A percentile compares a stretch with the other conserved stretches of the same genome.
Evolutionary conservation across 345 rosid genomes (phyloP).

Genomic region (Lepidium sativum): DNA sequence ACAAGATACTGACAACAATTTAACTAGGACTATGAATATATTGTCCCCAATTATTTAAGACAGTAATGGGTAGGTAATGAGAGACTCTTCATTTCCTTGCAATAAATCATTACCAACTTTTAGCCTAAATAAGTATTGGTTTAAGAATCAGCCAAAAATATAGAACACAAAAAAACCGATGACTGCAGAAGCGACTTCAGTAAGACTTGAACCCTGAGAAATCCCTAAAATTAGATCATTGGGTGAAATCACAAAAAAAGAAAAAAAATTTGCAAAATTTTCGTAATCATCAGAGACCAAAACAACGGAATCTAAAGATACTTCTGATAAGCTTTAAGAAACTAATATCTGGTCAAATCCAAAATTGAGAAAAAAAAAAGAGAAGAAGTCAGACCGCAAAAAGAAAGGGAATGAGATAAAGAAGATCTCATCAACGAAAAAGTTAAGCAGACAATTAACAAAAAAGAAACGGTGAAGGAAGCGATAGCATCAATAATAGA

Average conservation of each 20-base stretch:
- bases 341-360: neutral
- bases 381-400: neutral
- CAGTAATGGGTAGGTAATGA: conserved; percentile 4
- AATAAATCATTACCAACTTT: conserved; percentile 2
- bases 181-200: neutral
- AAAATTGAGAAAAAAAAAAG: neutral
- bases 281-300: neutral
- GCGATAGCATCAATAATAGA: neutral
- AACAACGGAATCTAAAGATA: neutral
- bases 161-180: neutral
- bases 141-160: neutral
- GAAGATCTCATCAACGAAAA: neutral
- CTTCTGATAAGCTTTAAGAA: neutral
- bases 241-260: neutral
- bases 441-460: neutral
- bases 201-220: neutral
- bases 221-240: conserved; percentile 4
- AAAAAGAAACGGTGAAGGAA: no score
- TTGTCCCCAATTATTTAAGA: neutral
- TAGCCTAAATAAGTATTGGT: neutral
- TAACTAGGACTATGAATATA: neutral
- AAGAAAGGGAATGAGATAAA: neutral
- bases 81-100: neutral
- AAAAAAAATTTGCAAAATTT: neutral
- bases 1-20: neutral